phyloP scores from a whole-genome alignment of 2,329 filamentous ascomycete genomes.

The Colletotrichum nymphaeae region DNA sequence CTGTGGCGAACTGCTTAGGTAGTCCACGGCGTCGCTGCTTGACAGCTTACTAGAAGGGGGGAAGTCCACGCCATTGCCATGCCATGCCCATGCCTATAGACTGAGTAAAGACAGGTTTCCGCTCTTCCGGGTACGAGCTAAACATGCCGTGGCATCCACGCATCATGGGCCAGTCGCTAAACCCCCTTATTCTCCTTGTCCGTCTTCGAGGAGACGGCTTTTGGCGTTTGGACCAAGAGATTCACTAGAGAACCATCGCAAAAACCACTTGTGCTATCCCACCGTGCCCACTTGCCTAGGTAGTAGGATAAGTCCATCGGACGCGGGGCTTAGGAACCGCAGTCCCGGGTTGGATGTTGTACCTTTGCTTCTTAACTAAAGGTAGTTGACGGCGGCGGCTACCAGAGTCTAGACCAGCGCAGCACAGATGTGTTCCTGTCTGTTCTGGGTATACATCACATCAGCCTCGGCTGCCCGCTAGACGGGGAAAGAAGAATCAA shows the following conservation, averaged over 20 bases:
- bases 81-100: background rate
- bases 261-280: background rate
- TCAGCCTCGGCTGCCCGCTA: conserved; percentile 13
- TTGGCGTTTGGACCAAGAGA: background rate
- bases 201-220: background rate
- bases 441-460: background rate
- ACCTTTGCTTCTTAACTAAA: background rate
- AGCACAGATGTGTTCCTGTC: background rate
- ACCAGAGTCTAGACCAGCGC: background rate
- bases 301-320: background rate
- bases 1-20: background rate
- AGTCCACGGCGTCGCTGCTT: background rate
- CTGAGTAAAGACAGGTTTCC: background rate
- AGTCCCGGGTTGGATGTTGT: background rate
- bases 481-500: too few relatives aligned
- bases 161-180: background rate
- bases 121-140: background rate
- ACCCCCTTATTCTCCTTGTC: background rate
- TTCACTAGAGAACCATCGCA: background rate
- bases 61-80: background rate
- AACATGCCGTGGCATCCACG: background rate
- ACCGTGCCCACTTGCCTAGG: too few relatives aligned
- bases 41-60: background rate
- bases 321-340: background rate
- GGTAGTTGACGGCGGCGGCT: background rate